Evolutionary conservation across 75 land plant species (phyloP).

Genomic region (Pseudotsuga menziesii): DNA sequence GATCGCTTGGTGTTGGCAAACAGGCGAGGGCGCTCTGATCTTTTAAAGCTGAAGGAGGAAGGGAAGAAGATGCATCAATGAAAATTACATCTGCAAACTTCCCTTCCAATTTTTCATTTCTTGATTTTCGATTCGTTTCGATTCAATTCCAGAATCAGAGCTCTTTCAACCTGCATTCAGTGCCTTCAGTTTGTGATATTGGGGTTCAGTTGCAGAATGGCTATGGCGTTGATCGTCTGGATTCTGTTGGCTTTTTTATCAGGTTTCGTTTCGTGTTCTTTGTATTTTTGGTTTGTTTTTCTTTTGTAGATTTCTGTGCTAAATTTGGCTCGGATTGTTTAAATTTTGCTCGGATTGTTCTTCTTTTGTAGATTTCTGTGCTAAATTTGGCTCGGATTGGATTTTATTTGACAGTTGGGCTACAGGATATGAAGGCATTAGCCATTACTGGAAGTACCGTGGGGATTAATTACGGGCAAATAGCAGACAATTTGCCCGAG

Average conservation of each 20-base stretch:
- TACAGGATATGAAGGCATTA: neutral
- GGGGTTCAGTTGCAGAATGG: neutral
- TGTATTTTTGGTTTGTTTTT: neutral
- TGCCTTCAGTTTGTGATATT: neutral
- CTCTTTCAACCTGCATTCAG: neutral
- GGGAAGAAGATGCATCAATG: too few species aligned
- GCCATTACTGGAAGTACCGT: constrained; percentile 13
- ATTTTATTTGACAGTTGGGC: neutral
- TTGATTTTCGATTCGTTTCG: too few species aligned
- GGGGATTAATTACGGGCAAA: constrained; percentile 78
- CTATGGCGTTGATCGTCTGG: neutral
- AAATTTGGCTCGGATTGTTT: neutral
- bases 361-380: neutral
- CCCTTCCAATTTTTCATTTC: too few species aligned
- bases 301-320: neutral
- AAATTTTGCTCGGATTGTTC: neutral
- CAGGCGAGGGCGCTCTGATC: too few species aligned
- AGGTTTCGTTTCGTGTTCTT: neutral
- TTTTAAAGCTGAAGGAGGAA: too few species aligned
- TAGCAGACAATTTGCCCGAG: constrained; percentile 61
- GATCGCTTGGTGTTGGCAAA: too few species aligned
- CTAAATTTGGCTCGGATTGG: neutral
- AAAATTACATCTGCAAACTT: too few species aligned
- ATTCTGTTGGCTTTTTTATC: neutral
- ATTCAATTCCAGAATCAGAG: neutral